A percentile compares a stretch with the other conserved stretches of the same genome.
Conservation (phyloP, 768 basidiomycete genomes). For the Hericium erinaceus region DNA sequence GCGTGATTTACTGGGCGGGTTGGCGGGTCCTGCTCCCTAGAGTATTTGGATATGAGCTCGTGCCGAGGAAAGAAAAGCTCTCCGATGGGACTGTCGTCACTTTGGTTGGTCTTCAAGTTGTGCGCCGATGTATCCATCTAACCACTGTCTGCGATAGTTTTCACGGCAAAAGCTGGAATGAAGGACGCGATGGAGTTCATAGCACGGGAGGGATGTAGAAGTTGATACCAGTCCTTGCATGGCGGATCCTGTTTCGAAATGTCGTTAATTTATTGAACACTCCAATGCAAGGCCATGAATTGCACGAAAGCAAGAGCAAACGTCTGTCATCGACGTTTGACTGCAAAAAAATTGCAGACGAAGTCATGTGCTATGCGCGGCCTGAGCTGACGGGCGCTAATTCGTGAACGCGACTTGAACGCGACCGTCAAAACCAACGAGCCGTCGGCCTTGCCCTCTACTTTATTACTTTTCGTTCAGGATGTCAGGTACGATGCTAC, state of each 20-base stretch:
- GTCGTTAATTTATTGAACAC: too few species aligned
- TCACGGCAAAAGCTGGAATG: too few species aligned
- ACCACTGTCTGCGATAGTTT: too few species aligned
- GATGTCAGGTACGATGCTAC: background rate
- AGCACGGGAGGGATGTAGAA: too few species aligned
- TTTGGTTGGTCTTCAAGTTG: slow-evolving; percentile 26
- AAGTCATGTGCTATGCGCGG: background rate
- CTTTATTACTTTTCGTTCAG: background rate
- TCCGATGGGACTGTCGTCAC: slow-evolving; percentile 47
- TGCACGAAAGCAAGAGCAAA: too few species aligned
- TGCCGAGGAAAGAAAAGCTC: slow-evolving; percentile 39
- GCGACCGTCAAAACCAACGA: background rate
- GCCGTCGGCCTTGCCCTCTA: background rate
- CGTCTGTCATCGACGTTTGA: background rate
- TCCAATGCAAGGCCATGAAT: too few species aligned
- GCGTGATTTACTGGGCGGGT: slow-evolving; percentile 44
- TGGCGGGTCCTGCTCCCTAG: slow-evolving; percentile 44
- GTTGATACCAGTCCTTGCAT: too few species aligned
- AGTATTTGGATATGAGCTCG: slow-evolving; percentile 38
- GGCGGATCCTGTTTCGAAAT: too few species aligned
- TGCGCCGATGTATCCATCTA: too few species aligned
- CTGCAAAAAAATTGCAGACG: background rate
- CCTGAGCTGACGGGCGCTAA: background rate
- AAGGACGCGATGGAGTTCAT: too few species aligned
- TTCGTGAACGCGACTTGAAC: background rate